A percentile compares a stretch with the other conserved stretches of the same genome.
phyloP scores from a whole-genome alignment of 306 rosid genomes.

The Vigna angularis region DNA sequence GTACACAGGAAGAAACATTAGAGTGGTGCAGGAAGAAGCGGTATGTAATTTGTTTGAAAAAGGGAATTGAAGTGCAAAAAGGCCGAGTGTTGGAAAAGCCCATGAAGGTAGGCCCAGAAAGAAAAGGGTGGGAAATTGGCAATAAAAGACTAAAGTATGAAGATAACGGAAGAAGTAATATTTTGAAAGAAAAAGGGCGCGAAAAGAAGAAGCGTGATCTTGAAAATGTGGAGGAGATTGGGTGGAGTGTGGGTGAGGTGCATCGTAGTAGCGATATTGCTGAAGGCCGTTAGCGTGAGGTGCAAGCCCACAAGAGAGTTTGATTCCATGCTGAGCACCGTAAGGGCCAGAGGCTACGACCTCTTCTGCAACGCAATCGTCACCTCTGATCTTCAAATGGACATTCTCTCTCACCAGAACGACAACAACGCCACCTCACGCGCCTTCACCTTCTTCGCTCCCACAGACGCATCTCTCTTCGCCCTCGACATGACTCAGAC shows the following conservation, averaged over 20 bases:
- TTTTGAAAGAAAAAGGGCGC: slow-evolving; percentile 31
- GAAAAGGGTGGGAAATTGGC: slow-evolving; percentile 3
- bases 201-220: background rate
- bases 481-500: slow-evolving; percentile 67
- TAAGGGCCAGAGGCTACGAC: slow-evolving; percentile 63
- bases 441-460: slow-evolving; percentile 70
- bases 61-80: too few species aligned
- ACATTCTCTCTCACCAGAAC: slow-evolving; percentile 24
- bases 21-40: too few species aligned
- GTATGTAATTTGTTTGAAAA: too few species aligned
- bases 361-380: slow-evolving; percentile 75
- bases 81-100: background rate
- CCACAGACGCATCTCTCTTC: slow-evolving; percentile 67
- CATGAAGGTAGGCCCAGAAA: background rate
- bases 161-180: background rate
- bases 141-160: slow-evolving; percentile 3
- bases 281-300: background rate
- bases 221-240: slow-evolving; percentile 39
- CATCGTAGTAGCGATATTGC: background rate
- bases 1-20: too few species aligned
- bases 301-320: slow-evolving; percentile 52
- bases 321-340: slow-evolving; percentile 55
- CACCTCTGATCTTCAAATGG: slow-evolving; percentile 65
- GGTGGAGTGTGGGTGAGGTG: background rate
- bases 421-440: background rate